phyloP scores from a whole-genome alignment of 345 rosid genomes.

The Limnanthes douglasii region DNA sequence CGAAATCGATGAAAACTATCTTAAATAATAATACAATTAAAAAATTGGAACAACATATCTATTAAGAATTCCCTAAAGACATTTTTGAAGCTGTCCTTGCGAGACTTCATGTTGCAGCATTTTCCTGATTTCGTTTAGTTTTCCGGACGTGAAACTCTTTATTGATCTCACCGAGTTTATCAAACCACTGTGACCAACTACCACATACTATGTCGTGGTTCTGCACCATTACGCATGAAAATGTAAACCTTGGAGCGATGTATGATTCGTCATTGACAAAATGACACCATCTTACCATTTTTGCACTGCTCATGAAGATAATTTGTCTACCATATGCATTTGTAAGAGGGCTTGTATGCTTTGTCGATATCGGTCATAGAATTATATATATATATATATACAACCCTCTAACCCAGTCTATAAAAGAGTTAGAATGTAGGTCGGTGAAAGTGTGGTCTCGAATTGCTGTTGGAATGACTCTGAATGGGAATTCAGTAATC shows the following conservation, averaged over 20 bases:
- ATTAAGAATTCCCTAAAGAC: constrained; percentile 92
- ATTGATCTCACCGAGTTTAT: constrained; percentile 60
- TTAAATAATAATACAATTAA: constrained; percentile 21
- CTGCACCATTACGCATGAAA: constrained; percentile 77
- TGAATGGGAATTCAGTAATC: constrained; percentile 34
- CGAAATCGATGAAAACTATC: constrained; percentile 36
- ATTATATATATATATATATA: constrained; percentile 82
- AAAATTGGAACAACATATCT: constrained; percentile 63
- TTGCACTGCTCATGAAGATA: constrained; percentile 52
- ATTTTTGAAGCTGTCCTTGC: constrained; percentile 86
- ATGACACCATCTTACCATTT: constrained; percentile 73
- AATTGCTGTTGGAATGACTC: constrained; percentile 83
- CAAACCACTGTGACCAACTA: constrained; percentile 44
- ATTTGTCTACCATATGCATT: constrained; percentile 80
- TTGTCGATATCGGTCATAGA: constrained; percentile 80
- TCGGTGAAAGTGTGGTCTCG: constrained; percentile 89
- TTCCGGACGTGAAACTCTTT: constrained; percentile 77
- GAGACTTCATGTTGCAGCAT: constrained; percentile 66
- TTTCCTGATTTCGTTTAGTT: constrained; percentile 84
- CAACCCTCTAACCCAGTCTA: constrained; percentile 80
- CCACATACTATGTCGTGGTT: constrained; percentile 69
- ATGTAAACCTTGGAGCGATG: constrained; percentile 75
- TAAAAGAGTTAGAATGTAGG: constrained; percentile 74
- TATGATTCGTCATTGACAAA: constrained; percentile 70
- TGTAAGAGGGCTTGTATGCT: constrained; percentile 91